These are phyloP conservation scores for Gracilariopsis chorda DNA, from an alignment of 23 red algal genomes.

Conservation along the genomic window DNA sequence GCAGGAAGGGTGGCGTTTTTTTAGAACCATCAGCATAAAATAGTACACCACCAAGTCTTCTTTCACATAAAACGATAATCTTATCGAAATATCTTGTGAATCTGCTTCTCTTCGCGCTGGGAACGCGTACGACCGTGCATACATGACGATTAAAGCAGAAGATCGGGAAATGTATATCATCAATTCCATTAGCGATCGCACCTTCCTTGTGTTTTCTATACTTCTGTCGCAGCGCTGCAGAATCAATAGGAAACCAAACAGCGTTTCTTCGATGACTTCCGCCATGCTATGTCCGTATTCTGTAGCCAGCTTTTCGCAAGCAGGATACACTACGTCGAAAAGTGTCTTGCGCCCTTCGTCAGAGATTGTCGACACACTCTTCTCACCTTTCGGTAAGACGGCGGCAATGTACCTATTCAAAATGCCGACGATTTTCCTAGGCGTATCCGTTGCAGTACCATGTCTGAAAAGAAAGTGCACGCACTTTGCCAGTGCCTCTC, in stretches of 20 bases:
- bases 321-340: neutral
- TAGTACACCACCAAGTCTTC: neutral
- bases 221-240: neutral
- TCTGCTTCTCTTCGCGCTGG: neutral
- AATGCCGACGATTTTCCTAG: neutral
- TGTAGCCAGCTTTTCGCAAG: neutral
- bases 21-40: neutral
- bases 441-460: neutral
- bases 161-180: neutral
- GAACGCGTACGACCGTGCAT: neutral
- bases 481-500: neutral
- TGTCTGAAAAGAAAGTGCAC: neutral
- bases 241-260: neutral
- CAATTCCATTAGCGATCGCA: neutral
- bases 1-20: neutral
- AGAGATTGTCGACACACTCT: neutral
- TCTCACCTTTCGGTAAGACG: neutral
- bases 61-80: neutral
- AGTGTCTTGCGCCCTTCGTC: neutral
- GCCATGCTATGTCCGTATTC: neutral
- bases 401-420: neutral
- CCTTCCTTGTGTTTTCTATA: neutral
- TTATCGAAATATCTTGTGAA: neutral
- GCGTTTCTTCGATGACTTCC: neutral
- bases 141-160: neutral